Base-by-base conservation (phyloP, 2,329 filamentous ascomycete genomes). In the Cladosporium halotolerans region DNA sequence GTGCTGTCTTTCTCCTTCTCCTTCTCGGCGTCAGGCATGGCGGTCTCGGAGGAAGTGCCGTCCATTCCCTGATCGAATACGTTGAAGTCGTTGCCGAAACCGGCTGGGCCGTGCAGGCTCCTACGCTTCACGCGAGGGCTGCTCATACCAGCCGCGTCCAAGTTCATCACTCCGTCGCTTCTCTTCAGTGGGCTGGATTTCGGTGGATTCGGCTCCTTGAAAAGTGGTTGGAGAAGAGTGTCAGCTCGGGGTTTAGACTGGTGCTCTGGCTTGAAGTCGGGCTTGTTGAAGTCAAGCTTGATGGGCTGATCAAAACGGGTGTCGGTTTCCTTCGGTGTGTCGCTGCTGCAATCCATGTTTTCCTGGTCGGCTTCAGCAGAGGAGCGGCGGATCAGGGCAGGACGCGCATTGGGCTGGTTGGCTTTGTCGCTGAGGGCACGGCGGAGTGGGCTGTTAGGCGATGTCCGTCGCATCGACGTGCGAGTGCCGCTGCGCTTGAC, bases 151-250 rank as follows among this genome's bases (percentile, higher is more conserved):
- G 83, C 78, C 58, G 88, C 86, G 63, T 95, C 91, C 45, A 95
- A 74, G 64, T 89, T 89, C 87, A 95, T 92, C 48, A 86, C 85
- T 41, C 88, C 86, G 73, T 97, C 92, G 66, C 86, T 92, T 62
- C 93, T 84, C 78, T 97, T 96, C 62, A 97, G 74, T 4, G 92
- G 91, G 67, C 92, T 96, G 5, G 86, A 84, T 56, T 83, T 82
- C 16, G 80, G 75, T 14, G 80, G 75, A 44, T 76, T 71, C 47
- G 73, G 62, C 59, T 76, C 73, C 60, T 72, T 71, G 64, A 77
- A 71, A 45, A 67, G 56, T 55, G 68, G 61, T 68, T 73, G 67
- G 2, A 70, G 55, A 10, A 66, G 55, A 36, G 76, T 79, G 57
- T 79, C 79, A 42, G 76, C 70, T 48, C 72, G 71, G 42, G 74